Base-by-base conservation (phyloP, 305 asterid species). In the Fraxinus paxiana region DNA sequence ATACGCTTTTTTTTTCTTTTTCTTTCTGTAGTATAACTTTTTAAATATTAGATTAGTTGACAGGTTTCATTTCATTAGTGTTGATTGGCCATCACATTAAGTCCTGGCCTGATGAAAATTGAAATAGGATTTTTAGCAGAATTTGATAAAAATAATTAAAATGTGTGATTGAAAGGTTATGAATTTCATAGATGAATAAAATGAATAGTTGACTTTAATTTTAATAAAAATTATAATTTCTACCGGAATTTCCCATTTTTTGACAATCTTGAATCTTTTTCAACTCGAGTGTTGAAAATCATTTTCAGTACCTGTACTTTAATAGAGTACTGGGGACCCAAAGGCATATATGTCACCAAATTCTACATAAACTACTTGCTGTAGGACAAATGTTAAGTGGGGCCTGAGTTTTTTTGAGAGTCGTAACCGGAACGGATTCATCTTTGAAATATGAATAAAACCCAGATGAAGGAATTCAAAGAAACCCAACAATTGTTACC, bases 401-500 rank as follows among this genome's bases (percentile, higher is more conserved):
- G 82, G 2, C 65, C 43, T n/a, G 33, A 74, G 5, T 1, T 31
- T 77, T 77, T 0, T 7, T 20, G 26, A 18, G 80, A 59, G 75
- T 28, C 71, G 67, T 75, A 73, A 61, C 30, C 15, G 12, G 7
- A 0, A 6, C 24, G 69, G 0, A 26, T 28, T 61, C 74, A 28
- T 33, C 13, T 15, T 6, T 8, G 56, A 46, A 48, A 48, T 48
- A 51, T 51, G 63, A 31, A 54, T 30, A 34, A 67, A 75, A 7
- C 2, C 30, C 75, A 12, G 3, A 83, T 87, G 87, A 76, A 22
- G 34, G 78, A 80, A 37, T 24, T 69, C 54, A 80, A 86, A 76
- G 91, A 88, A 81, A 83, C 73, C 79, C 86, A 80, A 75, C 83
- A 37, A 12, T 78, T 86, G 83, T 80, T 88, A 10, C 83, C 17